A percentile compares a stretch with the other conserved stretches of the same genome.
Conservation (phyloP, 176 grass and related monocot species). For the Raddia distichophylla region DNA sequence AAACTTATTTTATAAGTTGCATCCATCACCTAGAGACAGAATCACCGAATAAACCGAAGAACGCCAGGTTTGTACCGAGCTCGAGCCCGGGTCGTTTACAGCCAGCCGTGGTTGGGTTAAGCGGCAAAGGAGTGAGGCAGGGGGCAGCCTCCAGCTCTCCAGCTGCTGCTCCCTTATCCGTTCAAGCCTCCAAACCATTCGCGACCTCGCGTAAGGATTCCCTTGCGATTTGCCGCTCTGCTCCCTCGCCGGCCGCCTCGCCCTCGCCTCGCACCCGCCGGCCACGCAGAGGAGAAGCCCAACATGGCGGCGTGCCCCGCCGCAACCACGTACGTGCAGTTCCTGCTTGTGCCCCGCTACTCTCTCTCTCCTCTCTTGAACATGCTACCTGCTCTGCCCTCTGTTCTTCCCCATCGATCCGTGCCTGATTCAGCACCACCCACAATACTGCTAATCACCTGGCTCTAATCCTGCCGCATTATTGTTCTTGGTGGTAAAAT, state of each 20-base stretch:
- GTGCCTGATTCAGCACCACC: neutral
- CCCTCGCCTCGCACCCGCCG: neutral
- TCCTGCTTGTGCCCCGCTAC: neutral
- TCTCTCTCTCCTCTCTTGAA: neutral
- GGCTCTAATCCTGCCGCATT: neutral
- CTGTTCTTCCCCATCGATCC: neutral
- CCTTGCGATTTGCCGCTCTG: neutral
- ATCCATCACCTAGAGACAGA: too few species aligned
- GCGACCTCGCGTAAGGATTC: neutral
- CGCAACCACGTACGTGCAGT: slow-evolving; percentile 42
- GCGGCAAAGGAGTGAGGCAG: neutral
- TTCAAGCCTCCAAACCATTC: slow-evolving; percentile 19
- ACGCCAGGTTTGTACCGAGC: too few species aligned
- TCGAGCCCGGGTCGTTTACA: too few species aligned
- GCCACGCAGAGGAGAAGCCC: neutral
- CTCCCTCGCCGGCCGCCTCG: neutral
- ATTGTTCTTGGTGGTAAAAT: neutral
- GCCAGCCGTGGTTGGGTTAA: neutral
- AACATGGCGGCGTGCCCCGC: slow-evolving; percentile 42
- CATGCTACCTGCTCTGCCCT: too few species aligned
- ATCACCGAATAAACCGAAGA: too few species aligned
- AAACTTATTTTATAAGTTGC: too few species aligned
- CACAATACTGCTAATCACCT: too few species aligned
- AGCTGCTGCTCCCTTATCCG: slow-evolving; percentile 37
- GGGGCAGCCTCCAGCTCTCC: neutral